Conservation (phyloP, 1,284 basidiomycete species). For the Mycosarcoma mackinlayi region DNA sequence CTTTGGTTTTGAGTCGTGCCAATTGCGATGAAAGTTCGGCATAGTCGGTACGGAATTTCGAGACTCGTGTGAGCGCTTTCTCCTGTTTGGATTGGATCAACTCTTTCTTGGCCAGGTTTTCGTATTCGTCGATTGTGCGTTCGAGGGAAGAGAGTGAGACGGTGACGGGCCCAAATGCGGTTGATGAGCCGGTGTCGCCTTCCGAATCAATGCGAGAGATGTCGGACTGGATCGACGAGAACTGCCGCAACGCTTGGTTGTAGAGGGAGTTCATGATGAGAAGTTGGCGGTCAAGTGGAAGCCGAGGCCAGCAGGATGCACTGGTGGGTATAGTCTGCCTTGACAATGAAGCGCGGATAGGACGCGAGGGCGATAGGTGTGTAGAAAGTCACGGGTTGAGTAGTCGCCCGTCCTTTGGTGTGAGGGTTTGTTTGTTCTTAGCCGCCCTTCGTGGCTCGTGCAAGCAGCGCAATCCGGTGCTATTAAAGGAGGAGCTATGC, state of each 20-base stretch:
- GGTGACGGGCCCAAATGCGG: conserved; percentile 54
- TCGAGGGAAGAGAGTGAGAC: conserved; percentile 59
- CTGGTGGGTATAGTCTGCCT: too few species aligned
- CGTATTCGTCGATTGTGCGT: conserved; percentile 67
- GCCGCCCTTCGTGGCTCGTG: too few species aligned
- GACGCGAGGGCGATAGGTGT: too few species aligned
- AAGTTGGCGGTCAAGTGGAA: neutral
- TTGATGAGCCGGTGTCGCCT: conserved; percentile 20
- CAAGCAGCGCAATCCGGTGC: too few species aligned
- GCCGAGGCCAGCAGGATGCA: too few species aligned
- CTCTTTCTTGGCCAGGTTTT: conserved; percentile 64
- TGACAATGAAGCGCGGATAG: too few species aligned
- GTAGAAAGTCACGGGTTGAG: too few species aligned
- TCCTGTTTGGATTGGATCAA: conserved; percentile 64
- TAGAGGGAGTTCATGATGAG: conserved; percentile 64
- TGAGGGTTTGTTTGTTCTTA: too few species aligned
- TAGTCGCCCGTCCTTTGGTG: too few species aligned
- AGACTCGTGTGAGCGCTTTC: conserved; percentile 60
- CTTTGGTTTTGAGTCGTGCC: conserved; percentile 48
- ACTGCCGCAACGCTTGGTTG: conserved; percentile 65
- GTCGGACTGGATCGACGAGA: conserved; percentile 64
- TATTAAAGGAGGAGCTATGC: too few species aligned
- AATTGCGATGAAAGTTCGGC: conserved; percentile 52
- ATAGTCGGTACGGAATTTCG: conserved; percentile 64
- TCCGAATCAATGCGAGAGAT: conserved; percentile 56